These are phyloP conservation scores for Protostelium mycophagum DNA, from an alignment of 78 protist species.

Conservation along the genomic window DNA sequence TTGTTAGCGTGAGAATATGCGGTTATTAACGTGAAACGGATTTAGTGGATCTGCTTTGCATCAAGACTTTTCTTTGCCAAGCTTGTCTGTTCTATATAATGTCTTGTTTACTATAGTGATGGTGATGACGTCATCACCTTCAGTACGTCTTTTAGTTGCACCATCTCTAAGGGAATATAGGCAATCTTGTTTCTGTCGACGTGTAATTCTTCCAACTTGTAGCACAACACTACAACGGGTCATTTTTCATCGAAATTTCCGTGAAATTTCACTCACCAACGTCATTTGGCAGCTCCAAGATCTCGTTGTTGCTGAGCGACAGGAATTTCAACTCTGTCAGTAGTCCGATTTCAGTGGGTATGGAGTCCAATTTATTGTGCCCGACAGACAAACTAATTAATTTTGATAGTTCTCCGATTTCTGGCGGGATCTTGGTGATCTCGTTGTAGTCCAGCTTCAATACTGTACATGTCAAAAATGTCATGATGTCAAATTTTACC, in stretches of 20 bases:
- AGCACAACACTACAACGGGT: neutral
- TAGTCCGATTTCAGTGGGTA: conserved; percentile 26
- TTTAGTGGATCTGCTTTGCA: too few species aligned
- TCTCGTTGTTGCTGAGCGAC: conserved; percentile 12
- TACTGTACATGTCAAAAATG: neutral
- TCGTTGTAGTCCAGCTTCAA: conserved; percentile 36
- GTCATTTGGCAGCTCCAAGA: conserved; percentile 27
- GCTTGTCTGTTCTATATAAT: too few species aligned
- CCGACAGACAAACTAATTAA: neutral
- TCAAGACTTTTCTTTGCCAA: too few species aligned
- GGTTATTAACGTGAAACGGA: conserved; percentile 20
- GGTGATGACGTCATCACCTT: conserved; percentile 15
- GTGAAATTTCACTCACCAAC: conserved; percentile 13
- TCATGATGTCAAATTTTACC: neutral
- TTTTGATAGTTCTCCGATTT: conserved; percentile 4
- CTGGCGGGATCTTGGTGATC: conserved; percentile 18
- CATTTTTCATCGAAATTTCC: too few species aligned
- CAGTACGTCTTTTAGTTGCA: conserved; percentile 16
- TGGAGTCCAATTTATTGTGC: conserved; percentile 19
- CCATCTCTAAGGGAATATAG: neutral
- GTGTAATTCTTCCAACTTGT: conserved; percentile 4
- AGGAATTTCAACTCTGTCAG: conserved; percentile 9
- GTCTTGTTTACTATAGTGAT: too few species aligned
- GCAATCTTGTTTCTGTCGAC: conserved; percentile 9
- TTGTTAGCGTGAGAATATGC: neutral